Conservation (phyloP, 202 grass and related monocot species). For the Dendrocalamus latiflorus region DNA sequence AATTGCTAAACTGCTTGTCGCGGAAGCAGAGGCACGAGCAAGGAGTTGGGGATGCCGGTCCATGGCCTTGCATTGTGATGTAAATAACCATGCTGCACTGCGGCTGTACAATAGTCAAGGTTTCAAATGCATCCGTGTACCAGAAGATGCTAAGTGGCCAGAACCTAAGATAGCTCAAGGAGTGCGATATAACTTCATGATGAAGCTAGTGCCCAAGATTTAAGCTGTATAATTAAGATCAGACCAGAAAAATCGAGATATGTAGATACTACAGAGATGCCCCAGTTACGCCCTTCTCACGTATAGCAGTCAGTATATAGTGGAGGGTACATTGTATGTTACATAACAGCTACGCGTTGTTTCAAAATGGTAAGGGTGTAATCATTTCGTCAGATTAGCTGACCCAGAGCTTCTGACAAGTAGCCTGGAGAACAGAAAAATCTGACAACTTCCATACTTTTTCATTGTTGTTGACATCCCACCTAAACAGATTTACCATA, state of each 20-base stretch:
- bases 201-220: conserved; percentile 50
- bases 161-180: conserved; percentile 57
- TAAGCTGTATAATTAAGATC: conserved; percentile 3
- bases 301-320: conserved; percentile 30
- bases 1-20: conserved; percentile 76
- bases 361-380: background rate
- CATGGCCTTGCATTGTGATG: conserved; percentile 76
- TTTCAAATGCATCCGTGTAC: conserved; percentile 60
- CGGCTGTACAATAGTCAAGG: conserved; percentile 60
- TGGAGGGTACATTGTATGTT: conserved; percentile 24
- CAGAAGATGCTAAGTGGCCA: conserved; percentile 67
- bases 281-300: background rate
- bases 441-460: background rate
- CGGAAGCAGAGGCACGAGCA: conserved; percentile 65
- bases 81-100: conserved; percentile 62
- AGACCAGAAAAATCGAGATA: background rate
- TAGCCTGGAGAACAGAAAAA: background rate
- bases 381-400: background rate
- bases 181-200: conserved; percentile 75
- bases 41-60: conserved; percentile 66
- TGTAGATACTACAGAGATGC: conserved; percentile 26
- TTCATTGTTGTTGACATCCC: background rate
- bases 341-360: conserved; percentile 6
- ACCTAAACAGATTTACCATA: too few relatives aligned
- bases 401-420: conserved; percentile 5